These are phyloP conservation scores for Podospora pseudopauciseta DNA, from an alignment of 495 filamentous ascomycete species.

Conservation along the genomic window DNA sequence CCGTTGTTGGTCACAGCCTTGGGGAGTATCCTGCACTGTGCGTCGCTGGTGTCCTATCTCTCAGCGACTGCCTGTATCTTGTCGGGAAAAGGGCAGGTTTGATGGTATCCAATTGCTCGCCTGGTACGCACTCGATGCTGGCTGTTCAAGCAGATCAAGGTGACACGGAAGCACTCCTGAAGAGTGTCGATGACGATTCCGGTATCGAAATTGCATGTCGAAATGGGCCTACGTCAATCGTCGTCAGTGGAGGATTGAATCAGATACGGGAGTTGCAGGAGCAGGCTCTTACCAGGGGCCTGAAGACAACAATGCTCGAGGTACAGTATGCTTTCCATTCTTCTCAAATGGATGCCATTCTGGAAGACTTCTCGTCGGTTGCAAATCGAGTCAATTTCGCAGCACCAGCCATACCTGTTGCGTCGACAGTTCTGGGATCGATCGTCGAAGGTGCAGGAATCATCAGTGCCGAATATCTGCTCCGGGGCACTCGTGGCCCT, in stretches of 20 bases:
- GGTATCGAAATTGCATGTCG: constrained; percentile 51
- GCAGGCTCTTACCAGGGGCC: constrained; percentile 48
- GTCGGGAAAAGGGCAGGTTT: constrained; percentile 71
- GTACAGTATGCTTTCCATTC: constrained; percentile 79
- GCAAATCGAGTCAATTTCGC: constrained; percentile 56
- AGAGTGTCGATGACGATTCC: constrained; percentile 32
- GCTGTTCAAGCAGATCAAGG: constrained; percentile 34
- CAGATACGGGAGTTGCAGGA: constrained; percentile 56
- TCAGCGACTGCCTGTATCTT: constrained; percentile 70
- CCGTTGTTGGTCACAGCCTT: constrained; percentile 76
- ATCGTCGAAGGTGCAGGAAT: constrained; percentile 49
- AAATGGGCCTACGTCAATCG: constrained; percentile 56
- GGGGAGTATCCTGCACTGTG: constrained; percentile 85
- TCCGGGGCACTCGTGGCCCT: constrained; percentile 50
- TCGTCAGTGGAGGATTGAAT: constrained; percentile 48
- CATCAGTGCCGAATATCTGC: constrained; percentile 59
- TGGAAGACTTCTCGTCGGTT: constrained; percentile 56
- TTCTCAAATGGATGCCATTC: constrained; percentile 69
- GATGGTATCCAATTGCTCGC: constrained; percentile 61
- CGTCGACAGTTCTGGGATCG: constrained; percentile 63
- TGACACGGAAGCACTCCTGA: constrained; percentile 23
- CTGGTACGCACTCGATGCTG: constrained; percentile 66
- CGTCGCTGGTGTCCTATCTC: constrained; percentile 70
- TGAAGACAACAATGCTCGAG: constrained; percentile 62
- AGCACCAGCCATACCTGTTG: constrained; percentile 57